These are phyloP conservation scores for Blastomyces emzantsi DNA, from an alignment of 2,329 filamentous ascomycete species.

Conservation along the genomic window DNA sequence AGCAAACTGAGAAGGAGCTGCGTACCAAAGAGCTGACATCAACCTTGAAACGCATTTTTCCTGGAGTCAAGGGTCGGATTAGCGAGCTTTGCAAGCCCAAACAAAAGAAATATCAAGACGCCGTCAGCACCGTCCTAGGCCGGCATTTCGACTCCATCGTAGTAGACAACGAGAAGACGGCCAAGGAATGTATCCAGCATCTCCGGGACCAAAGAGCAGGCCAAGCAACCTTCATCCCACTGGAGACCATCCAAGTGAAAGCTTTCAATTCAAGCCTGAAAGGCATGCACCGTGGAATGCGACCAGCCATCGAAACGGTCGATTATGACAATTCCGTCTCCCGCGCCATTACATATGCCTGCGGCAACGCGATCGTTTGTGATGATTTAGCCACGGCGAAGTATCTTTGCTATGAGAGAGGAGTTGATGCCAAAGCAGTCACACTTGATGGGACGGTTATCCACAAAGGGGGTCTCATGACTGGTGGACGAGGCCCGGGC, in stretches of 20 bases:
- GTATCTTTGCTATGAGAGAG: constrained; percentile 75
- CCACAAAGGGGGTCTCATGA: constrained; percentile 94
- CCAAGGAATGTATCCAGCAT: constrained; percentile 87
- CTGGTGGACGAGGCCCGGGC: constrained; percentile 74
- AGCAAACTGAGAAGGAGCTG: constrained; percentile 74
- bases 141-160: constrained; percentile 90
- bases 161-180: constrained; percentile 90
- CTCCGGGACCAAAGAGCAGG: constrained; percentile 81
- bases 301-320: constrained; percentile 90
- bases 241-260: constrained; percentile 96
- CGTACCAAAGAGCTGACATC: constrained; percentile 74
- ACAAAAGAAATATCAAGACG: constrained; percentile 92
- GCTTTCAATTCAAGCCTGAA: constrained; percentile 84
- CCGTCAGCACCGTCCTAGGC: constrained; percentile 84
- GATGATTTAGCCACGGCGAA: constrained; percentile 81
- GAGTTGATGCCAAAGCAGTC: constrained; percentile 85
- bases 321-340: constrained; percentile 84
- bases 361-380: constrained; percentile 89
- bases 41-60: constrained; percentile 80
- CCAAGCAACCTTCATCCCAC: constrained; percentile 87
- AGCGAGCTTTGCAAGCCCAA: constrained; percentile 92
- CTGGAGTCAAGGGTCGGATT: constrained; percentile 81
- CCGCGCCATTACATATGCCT: constrained; percentile 89
- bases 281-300: constrained; percentile 70
- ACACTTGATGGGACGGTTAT: constrained; percentile 94